These are phyloP conservation scores for Skeletonema potamos DNA, from an alignment of 108 stramenopile genomes.

Conservation along the genomic window DNA sequence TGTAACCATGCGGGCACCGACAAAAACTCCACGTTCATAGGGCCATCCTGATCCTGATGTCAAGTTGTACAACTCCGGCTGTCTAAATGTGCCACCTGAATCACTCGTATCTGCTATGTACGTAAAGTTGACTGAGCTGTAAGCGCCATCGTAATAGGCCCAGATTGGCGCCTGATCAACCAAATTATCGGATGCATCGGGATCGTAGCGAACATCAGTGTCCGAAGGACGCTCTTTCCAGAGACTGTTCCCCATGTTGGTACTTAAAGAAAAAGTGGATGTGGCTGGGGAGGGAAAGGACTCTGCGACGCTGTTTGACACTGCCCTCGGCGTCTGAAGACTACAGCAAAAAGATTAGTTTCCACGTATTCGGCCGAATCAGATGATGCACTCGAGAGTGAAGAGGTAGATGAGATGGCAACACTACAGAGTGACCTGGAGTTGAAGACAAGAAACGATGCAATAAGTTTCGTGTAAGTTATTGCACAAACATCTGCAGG, in stretches of 20 bases:
- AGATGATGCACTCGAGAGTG: no score
- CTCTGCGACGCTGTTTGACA: no score
- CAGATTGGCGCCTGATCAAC: background rate
- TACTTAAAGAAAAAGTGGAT: no score
- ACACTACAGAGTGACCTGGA: no score
- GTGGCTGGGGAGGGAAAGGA: no score
- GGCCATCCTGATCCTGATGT: conserved; percentile 1
- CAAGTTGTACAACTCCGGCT: background rate
- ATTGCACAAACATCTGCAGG: no score
- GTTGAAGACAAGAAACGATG: no score
- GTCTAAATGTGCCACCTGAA: background rate
- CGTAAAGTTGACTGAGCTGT: background rate
- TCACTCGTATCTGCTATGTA: background rate
- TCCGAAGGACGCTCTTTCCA: background rate
- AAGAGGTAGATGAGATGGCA: no score
- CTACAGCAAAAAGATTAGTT: no score
- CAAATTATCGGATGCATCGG: background rate
- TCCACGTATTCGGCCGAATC: no score
- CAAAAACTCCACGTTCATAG: background rate
- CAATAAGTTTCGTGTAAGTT: no score
- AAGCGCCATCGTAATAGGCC: background rate
- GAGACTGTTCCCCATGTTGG: background rate
- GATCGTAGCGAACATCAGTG: background rate
- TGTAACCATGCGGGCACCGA: background rate
- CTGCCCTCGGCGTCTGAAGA: no score